phyloP scores from a whole-genome alignment of 1,139 yeast genomes.

The Yamadazyma jaroonii region DNA sequence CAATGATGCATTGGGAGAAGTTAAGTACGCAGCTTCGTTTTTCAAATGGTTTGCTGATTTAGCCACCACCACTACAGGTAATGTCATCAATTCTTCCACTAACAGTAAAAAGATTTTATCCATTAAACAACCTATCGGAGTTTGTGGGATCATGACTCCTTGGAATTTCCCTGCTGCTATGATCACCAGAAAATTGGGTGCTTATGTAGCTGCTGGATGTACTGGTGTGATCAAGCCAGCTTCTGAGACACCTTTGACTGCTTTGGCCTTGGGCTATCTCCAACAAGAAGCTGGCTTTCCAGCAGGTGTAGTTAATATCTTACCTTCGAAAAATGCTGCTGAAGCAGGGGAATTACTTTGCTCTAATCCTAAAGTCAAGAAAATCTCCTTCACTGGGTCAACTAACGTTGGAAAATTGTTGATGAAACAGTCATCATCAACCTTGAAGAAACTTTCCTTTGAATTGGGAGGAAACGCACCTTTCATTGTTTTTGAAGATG shows the following conservation, averaged over 20 bases:
- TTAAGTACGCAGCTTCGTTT: constrained; percentile 72
- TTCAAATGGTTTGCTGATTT: constrained; percentile 89
- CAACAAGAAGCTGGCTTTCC: constrained; percentile 84
- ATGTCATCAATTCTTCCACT: constrained; percentile 63
- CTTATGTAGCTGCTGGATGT: constrained; percentile 93
- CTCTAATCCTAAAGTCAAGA: constrained; percentile 63
- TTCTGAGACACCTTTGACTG: constrained; percentile 82
- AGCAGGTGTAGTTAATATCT: constrained; percentile 74
- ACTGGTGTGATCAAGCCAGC: constrained; percentile 90
- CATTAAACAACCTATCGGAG: constrained; percentile 80
- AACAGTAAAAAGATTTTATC: constrained; percentile 60
- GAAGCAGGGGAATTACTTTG: constrained; percentile 68
- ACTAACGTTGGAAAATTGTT: constrained; percentile 78
- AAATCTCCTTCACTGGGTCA: constrained; percentile 89
- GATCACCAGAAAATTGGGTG: constrained; percentile 89
- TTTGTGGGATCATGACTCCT: constrained; percentile 87
- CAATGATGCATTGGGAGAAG: constrained; percentile 75
- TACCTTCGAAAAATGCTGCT: constrained; percentile 52
- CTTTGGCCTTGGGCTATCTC: constrained; percentile 73
- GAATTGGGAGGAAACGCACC: constrained; percentile 97
- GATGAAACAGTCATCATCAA: constrained; percentile 72
- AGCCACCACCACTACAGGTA: constrained; percentile 76
- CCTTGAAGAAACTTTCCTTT: constrained; percentile 79
- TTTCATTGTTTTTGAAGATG: constrained; percentile 81
- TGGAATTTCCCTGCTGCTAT: constrained; percentile 97